A percentile compares a stretch with the other conserved stretches of the same genome.
Conservation (phyloP, 1,284 basidiomycete genomes). For the Ceratorhiza oryzae-sativae region DNA sequence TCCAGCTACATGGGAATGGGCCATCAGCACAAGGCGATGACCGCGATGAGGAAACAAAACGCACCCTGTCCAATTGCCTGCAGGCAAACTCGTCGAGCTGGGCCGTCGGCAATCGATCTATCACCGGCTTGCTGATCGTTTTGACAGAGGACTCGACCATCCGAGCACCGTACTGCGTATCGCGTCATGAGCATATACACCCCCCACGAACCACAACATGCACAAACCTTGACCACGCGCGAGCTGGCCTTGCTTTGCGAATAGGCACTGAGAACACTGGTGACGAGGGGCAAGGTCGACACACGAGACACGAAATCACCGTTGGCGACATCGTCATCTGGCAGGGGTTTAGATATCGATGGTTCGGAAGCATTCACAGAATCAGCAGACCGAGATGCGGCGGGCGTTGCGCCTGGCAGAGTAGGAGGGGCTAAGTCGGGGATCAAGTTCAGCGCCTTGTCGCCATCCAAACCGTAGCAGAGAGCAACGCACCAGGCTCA, state of each 20-base stretch:
- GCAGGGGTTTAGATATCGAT: conserved; percentile 7
- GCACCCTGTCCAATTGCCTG: conserved; percentile 79
- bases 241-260: conserved; percentile 80
- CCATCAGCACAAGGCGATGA: conserved; percentile 36
- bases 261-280: conserved; percentile 73
- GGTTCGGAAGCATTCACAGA: conserved; percentile 21
- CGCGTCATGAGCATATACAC: conserved; percentile 40
- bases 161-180: conserved; percentile 78
- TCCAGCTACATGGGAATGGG: conserved; percentile 30
- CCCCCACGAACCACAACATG: not conserved
- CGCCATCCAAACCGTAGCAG: not conserved
- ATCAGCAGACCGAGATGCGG: conserved; percentile 30
- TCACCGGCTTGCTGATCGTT: conserved; percentile 83
- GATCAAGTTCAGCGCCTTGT: conserved; percentile 1
- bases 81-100: conserved; percentile 90
- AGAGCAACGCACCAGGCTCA: conserved; percentile 33
- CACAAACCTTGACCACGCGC: conserved; percentile 71
- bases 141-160: conserved; percentile 88
- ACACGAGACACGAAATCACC: conserved; percentile 60
- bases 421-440: not conserved
- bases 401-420: conserved; percentile 27
- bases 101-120: conserved; percentile 75
- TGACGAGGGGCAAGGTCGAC: conserved; percentile 64
- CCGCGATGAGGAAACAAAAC: conserved; percentile 48
- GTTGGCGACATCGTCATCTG: conserved; percentile 32